Percentiles rank a stretch among this genome's conserved stretches.
Conservation (phyloP, 371 early-diverging fungal species). For the Cokeromyces recurvatus region DNA sequence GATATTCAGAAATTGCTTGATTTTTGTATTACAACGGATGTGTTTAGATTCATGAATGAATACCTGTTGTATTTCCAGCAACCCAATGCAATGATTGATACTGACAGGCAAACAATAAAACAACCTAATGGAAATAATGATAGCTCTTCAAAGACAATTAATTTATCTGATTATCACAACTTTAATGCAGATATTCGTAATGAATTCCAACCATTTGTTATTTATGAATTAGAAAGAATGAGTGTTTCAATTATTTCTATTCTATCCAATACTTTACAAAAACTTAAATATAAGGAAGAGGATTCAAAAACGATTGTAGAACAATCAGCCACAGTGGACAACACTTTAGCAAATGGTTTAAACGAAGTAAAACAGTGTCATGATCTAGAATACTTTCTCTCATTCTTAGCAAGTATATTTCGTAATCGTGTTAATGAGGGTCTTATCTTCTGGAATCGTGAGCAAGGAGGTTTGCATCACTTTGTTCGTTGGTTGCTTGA, state of each 20-base stretch:
- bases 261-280: constrained; percentile 52
- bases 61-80: constrained; percentile 61
- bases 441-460: constrained; percentile 69
- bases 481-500: constrained; percentile 75
- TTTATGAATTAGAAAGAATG: constrained; percentile 47
- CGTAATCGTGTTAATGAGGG: constrained; percentile 71
- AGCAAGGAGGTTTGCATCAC: constrained; percentile 51
- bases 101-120: constrained; percentile 19
- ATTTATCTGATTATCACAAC: constrained; percentile 29
- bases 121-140: background rate
- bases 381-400: constrained; percentile 63
- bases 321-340: constrained; percentile 1
- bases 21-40: constrained; percentile 45
- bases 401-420: constrained; percentile 68
- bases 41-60: constrained; percentile 68
- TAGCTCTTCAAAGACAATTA: constrained; percentile 17
- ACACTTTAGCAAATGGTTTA: background rate
- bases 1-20: constrained; percentile 57
- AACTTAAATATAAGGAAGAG: constrained; percentile 71
- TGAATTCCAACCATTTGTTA: constrained; percentile 48
- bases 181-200: constrained; percentile 34
- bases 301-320: constrained; percentile 45
- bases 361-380: constrained; percentile 26
- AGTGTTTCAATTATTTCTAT: constrained; percentile 45
- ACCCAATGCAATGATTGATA: constrained; percentile 25